phyloP scores from a whole-genome alignment of 768 basidiomycete genomes.

The Suillus tomentosus region DNA sequence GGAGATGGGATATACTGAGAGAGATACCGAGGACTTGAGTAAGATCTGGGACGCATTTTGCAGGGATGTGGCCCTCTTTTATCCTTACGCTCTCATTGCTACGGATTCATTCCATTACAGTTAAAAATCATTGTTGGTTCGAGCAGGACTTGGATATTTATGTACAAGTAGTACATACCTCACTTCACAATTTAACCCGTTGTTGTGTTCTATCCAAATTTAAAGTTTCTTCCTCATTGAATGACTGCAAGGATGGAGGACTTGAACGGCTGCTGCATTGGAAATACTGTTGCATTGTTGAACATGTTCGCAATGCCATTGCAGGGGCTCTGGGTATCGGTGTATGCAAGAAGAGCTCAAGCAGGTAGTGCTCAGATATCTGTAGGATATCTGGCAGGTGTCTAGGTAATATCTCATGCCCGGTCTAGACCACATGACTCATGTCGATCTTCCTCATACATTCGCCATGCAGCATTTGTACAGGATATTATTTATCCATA shows the following conservation, averaged over 20 bases:
- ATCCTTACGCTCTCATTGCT: too few relatives aligned
- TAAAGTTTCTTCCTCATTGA: not conserved
- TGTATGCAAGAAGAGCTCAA: too few relatives aligned
- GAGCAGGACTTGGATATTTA: too few relatives aligned
- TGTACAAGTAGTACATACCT: too few relatives aligned
- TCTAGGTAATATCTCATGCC: not conserved
- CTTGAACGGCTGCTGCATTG: not conserved
- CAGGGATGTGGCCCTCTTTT: too few relatives aligned
- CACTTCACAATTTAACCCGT: too few relatives aligned
- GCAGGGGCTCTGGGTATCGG: not conserved
- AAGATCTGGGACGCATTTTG: too few relatives aligned
- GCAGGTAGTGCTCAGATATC: not conserved
- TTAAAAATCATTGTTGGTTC: too few relatives aligned
- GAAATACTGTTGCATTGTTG: not conserved
- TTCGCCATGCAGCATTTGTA: not conserved
- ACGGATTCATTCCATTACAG: too few relatives aligned
- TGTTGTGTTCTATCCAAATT: too few relatives aligned
- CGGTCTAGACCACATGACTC: not conserved
- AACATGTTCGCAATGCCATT: not conserved
- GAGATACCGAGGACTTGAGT: too few relatives aligned
- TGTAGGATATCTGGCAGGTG: not conserved
- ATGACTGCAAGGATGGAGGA: not conserved
- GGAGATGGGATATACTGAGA: too few relatives aligned
- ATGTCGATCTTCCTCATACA: not conserved
- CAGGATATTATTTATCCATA: not conserved